A percentile compares a stretch with the other conserved stretches of the same genome.
These are phyloP conservation scores for Didymella glomerata DNA, from an alignment of 2,329 filamentous ascomycete species.

Conservation along the genomic window DNA sequence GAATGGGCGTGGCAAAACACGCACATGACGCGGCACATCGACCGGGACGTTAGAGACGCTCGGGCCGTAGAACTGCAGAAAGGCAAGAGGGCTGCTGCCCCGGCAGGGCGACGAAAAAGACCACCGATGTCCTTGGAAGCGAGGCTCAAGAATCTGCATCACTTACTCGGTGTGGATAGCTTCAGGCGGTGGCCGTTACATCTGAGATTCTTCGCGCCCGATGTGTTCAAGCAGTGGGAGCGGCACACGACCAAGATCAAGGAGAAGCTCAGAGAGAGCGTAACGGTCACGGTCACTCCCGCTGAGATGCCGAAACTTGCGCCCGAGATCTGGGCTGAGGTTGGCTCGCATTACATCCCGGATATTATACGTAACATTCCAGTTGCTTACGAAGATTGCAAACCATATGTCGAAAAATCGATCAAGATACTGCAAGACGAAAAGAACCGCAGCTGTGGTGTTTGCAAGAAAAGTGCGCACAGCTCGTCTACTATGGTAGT, in stretches of 20 bases:
- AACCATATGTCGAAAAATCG: constrained; percentile 62
- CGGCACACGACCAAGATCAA: constrained; percentile 52
- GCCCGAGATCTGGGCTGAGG: constrained; percentile 30
- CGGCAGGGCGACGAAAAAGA: constrained; percentile 54
- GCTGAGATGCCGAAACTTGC: constrained; percentile 36
- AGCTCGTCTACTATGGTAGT: constrained; percentile 54
- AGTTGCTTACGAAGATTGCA: constrained; percentile 61
- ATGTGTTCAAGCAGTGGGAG: constrained; percentile 76
- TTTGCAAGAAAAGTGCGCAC: constrained; percentile 58
- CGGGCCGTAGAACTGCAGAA: constrained; percentile 47
- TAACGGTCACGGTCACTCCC: constrained; percentile 43
- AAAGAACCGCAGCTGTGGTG: constrained; percentile 51
- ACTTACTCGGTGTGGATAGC: constrained; percentile 79
- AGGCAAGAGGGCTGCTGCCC: constrained; percentile 38
- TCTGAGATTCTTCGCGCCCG: constrained; percentile 77
- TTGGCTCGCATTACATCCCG: constrained; percentile 39
- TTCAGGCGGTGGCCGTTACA: constrained; percentile 85
- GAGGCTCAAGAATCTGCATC: constrained; percentile 79
- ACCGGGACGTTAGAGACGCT: constrained; percentile 51
- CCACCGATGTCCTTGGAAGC: constrained; percentile 70
- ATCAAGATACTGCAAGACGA: constrained; percentile 37
- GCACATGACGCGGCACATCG: constrained; percentile 80
- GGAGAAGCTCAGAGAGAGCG: constrained; percentile 36
- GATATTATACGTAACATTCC: constrained; percentile 55
- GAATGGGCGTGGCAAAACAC: constrained; percentile 97